Conservation (phyloP, 805 yeast genomes). For the Sugiyamaella qingdaonensis region DNA sequence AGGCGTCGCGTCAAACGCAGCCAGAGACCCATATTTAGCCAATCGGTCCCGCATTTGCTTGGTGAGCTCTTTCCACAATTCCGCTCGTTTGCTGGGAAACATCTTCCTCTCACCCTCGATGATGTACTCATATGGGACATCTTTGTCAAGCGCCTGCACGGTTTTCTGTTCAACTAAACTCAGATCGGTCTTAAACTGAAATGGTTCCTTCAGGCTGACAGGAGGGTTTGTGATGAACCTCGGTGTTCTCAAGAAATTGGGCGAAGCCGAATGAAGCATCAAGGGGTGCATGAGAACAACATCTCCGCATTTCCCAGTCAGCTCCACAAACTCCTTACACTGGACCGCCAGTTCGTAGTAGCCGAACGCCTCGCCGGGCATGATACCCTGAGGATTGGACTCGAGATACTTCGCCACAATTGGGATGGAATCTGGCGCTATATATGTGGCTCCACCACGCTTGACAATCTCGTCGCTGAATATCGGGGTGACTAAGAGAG, state of each 20-base stretch:
- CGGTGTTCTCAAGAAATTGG: constrained; percentile 15
- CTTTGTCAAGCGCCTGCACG: constrained; percentile 8
- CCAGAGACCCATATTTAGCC: constrained; percentile 7
- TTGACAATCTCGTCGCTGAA: constrained; percentile 10
- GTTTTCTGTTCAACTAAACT: constrained; percentile 15
- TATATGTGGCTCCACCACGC: constrained; percentile 12
- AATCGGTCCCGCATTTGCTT: constrained; percentile 8
- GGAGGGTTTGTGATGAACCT: constrained; percentile 17
- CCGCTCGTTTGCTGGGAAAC: constrained; percentile 7
- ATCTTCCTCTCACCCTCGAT: constrained; percentile 5
- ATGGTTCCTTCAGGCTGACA: constrained; percentile 18
- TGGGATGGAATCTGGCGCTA: constrained; percentile 13
- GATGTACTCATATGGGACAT: constrained; percentile 6
- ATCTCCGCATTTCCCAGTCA: constrained; percentile 18
- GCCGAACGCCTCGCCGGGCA: constrained; percentile 5
- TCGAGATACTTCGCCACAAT: constrained; percentile 5
- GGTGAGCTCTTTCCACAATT: constrained; percentile 6
- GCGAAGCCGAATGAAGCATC: constrained; percentile 18
- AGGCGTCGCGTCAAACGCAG: constrained; percentile 5
- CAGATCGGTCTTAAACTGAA: constrained; percentile 11
- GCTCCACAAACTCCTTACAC: constrained; percentile 17
- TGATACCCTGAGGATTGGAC: constrained; percentile 10
- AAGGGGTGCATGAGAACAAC: constrained; percentile 17
- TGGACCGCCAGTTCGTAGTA: constrained; percentile 4
- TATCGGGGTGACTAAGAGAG: constrained; percentile 13